Conservation (phyloP, 1,284 basidiomycete species). For the Cryptococcus hybrid region DNA sequence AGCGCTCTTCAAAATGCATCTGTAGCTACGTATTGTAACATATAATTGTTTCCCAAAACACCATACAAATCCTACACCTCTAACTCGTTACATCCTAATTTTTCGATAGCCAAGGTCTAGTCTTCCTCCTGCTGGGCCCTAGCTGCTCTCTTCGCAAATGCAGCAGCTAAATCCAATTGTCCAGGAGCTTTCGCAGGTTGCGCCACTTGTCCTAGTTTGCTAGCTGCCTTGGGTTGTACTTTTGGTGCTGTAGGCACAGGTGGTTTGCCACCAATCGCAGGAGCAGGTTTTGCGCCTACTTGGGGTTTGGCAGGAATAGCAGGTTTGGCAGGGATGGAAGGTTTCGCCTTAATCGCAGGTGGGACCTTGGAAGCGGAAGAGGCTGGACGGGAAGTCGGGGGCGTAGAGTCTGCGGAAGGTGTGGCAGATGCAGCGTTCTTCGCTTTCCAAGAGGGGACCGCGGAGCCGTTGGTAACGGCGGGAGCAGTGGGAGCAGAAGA, state of each 20-base stretch:
- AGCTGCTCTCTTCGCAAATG: slow-evolving; percentile 25
- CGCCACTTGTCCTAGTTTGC: slow-evolving; percentile 41
- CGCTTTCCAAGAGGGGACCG: slow-evolving; percentile 15
- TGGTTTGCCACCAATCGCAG: slow-evolving; percentile 26
- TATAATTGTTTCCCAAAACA: background rate
- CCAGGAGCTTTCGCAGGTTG: slow-evolving; percentile 55
- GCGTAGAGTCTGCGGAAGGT: slow-evolving; percentile 54
- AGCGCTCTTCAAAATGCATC: background rate
- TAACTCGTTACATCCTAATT: background rate
- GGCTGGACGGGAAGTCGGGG: slow-evolving; percentile 59
- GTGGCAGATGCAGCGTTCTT: slow-evolving; percentile 63
- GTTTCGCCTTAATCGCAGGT: slow-evolving; percentile 53
- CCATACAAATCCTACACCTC: background rate
- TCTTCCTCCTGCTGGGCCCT: too few species aligned
- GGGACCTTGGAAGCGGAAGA: slow-evolving; percentile 41
- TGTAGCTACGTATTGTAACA: background rate
- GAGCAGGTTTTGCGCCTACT: slow-evolving; percentile 4
- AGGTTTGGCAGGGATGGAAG: slow-evolving; percentile 52
- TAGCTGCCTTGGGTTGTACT: slow-evolving; percentile 23
- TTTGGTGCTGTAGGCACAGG: slow-evolving; percentile 39
- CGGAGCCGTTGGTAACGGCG: slow-evolving; percentile 51
- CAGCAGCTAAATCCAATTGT: slow-evolving; percentile 77
- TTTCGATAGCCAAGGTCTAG: too few species aligned
- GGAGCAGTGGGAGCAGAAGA: slow-evolving; percentile 45
- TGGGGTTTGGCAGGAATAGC: slow-evolving; percentile 31